A percentile compares a stretch with the other conserved stretches of the same genome.
phyloP scores from a whole-genome alignment of 2,329 filamentous ascomycete genomes.

The Pezicula rhizophila region DNA sequence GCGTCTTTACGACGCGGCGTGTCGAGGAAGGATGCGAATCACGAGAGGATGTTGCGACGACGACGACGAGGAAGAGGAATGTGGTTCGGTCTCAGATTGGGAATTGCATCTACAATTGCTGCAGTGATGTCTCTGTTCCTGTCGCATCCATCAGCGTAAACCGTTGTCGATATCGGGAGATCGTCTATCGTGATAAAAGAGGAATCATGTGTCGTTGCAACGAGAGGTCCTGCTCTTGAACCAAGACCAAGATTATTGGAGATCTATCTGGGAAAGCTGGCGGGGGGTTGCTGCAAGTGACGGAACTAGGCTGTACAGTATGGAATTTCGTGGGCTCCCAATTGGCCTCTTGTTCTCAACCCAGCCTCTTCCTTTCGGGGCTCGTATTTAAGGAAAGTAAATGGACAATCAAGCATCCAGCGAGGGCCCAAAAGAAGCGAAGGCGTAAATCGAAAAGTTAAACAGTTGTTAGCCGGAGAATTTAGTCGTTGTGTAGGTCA shows the following conservation, averaged over 20 bases:
- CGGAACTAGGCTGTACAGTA: constrained; percentile 1
- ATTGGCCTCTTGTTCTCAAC: not conserved
- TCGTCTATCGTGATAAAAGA: not conserved
- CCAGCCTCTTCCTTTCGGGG: not conserved
- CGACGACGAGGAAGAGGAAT: constrained; percentile 1
- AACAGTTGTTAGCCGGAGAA: not conserved
- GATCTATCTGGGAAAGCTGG: constrained; percentile 3
- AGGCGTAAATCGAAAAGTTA: not conserved
- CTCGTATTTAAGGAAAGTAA: not conserved
- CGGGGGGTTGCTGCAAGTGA: not conserved
- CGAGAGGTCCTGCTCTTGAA: not conserved
- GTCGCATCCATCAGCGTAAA: not conserved
- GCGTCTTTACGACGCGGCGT: constrained; percentile 41
- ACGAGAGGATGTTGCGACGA: not conserved
- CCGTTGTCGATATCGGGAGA: not conserved
- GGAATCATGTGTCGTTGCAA: not conserved
- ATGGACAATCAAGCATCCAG: constrained; percentile 1
- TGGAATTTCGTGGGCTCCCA: not conserved
- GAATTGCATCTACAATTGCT: constrained; percentile 5
- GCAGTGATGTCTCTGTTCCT: not conserved
- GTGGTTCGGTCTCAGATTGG: constrained; percentile 3
- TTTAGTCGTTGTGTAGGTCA: not conserved
- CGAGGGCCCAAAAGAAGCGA: not conserved
- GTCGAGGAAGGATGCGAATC: not conserved
- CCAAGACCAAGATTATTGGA: not conserved